Conservation (phyloP, 2,329 filamentous ascomycete genomes). For the Beauveria australis region DNA sequence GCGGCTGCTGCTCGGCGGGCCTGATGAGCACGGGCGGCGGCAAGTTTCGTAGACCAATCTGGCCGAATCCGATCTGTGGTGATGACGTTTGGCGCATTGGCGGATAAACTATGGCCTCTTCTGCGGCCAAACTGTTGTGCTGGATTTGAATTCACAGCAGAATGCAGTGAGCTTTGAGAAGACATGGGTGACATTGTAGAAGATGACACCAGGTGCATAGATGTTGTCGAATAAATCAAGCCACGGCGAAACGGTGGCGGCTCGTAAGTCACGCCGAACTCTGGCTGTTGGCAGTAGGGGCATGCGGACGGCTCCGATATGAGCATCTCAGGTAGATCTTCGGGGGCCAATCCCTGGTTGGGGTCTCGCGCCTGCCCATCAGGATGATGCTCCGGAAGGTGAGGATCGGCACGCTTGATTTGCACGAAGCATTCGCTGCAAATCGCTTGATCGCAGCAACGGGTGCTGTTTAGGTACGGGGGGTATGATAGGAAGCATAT, state of each 20-base stretch:
- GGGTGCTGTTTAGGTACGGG: slow-evolving; percentile 84
- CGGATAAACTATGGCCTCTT: slow-evolving; percentile 59
- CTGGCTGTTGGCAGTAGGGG: slow-evolving; percentile 88
- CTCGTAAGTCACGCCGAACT: slow-evolving; percentile 94
- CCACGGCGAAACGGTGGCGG: slow-evolving; percentile 83
- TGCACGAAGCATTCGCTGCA: slow-evolving; percentile 99
- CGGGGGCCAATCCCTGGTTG: slow-evolving; percentile 30
- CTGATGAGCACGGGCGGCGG: slow-evolving; percentile 75
- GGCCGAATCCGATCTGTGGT: slow-evolving; percentile 88
- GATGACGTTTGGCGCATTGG: slow-evolving; percentile 75
- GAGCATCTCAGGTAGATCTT: slow-evolving; percentile 54
- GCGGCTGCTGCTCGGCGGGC: slow-evolving; percentile 83
- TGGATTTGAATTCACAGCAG: slow-evolving; percentile 37
- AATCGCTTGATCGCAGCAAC: slow-evolving; percentile 92
- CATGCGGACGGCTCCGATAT: slow-evolving; percentile 88
- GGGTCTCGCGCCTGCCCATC: slow-evolving; percentile 32
- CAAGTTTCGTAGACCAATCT: slow-evolving; percentile 88
- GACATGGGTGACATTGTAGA: slow-evolving; percentile 62
- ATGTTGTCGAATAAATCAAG: slow-evolving; percentile 54
- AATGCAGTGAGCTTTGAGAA: slow-evolving; percentile 72
- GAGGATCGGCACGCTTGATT: slow-evolving; percentile 89
- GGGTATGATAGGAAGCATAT: slow-evolving; percentile 97
- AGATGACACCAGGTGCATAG: slow-evolving; percentile 26
- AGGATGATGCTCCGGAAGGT: slow-evolving; percentile 73
- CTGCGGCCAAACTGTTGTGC: slow-evolving; percentile 31